Evolutionary conservation across 2,329 filamentous ascomycete genomes (phyloP).

Genomic region (Aspergillus bombycis): DNA sequence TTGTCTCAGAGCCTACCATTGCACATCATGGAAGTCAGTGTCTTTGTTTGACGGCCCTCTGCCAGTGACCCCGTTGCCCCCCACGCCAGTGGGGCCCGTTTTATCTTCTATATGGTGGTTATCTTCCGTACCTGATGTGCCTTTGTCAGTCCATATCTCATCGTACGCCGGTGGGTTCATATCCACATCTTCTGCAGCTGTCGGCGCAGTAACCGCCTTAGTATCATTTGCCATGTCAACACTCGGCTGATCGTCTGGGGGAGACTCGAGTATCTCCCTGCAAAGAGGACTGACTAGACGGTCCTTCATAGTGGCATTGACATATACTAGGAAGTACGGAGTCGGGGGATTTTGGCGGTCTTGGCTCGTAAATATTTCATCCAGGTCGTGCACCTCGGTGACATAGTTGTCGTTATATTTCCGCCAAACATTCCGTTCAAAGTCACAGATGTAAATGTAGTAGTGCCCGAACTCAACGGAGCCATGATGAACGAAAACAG

Average conservation of each 20-base stretch:
- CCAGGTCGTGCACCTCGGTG: constrained; percentile 65
- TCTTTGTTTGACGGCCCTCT: constrained; percentile 18
- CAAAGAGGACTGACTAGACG: constrained; percentile 62
- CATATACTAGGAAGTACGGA: constrained; percentile 82
- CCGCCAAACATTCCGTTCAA: constrained; percentile 78
- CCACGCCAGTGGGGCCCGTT: constrained; percentile 1
- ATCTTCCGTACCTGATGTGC: constrained; percentile 33
- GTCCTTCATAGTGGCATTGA: constrained; percentile 68
- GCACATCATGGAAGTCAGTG: constrained; percentile 31
- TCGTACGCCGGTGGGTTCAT: constrained; percentile 36
- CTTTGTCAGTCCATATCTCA: constrained; percentile 25
- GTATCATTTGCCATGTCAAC: constrained; percentile 7
- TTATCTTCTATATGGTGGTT: constrained; percentile 16
- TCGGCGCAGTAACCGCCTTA: constrained; percentile 21
- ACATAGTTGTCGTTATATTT: constrained; percentile 92
- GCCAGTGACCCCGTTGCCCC: constrained; percentile 12
- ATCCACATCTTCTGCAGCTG: constrained; percentile 25
- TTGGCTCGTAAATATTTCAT: constrained; percentile 70
- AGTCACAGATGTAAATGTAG: constrained; percentile 95
- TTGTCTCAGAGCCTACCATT: constrained; percentile 32
- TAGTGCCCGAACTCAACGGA: constrained; percentile 79
- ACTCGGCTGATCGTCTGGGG: constrained; percentile 9
- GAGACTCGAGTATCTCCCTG: constrained; percentile 42
- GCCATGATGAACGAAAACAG: constrained; percentile 85
- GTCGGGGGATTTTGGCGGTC: constrained; percentile 67